phyloP scores from a whole-genome alignment of 129 eudicot genomes.

The Arctium minus region DNA sequence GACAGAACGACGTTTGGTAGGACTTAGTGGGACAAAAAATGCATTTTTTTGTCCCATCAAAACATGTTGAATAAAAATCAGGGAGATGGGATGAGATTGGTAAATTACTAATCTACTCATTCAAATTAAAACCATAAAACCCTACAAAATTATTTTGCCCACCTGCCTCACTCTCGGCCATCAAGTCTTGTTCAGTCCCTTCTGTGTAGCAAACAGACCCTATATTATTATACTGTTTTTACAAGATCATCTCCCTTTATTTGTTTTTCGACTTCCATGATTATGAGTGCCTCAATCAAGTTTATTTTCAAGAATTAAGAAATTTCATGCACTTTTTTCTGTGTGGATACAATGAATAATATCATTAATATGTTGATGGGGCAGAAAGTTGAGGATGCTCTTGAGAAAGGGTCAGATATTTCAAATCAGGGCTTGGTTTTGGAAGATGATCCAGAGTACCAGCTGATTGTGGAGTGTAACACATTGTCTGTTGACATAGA shows the following conservation, averaged over 20 bases:
- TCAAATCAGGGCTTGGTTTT: slow-evolving; percentile 57
- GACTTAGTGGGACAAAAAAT: not conserved
- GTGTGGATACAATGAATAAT: not conserved
- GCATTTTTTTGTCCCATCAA: not conserved
- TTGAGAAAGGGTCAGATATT: slow-evolving; percentile 53
- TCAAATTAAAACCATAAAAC: not conserved
- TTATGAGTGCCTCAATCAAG: not conserved
- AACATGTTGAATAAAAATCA: not conserved
- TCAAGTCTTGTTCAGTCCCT: not conserved
- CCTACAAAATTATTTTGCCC: not conserved
- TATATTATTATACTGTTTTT: not conserved
- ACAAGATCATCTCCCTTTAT: not conserved
- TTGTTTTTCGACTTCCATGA: not conserved
- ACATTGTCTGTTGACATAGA: slow-evolving; percentile 92
- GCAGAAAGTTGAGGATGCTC: slow-evolving; percentile 92
- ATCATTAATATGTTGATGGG: slow-evolving; percentile 4
- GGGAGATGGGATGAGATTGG: not conserved
- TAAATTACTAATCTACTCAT: not conserved
- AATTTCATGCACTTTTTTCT: not conserved
- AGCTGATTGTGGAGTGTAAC: slow-evolving; percentile 89
- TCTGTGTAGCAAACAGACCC: not conserved
- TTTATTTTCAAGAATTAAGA: not conserved
- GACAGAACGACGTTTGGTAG: not conserved
- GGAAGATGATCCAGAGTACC: slow-evolving; percentile 97
- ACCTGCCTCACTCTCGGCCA: not conserved